Conservation (phyloP, 2,329 filamentous ascomycete genomes). For the Fusarium pseudonygamai region DNA sequence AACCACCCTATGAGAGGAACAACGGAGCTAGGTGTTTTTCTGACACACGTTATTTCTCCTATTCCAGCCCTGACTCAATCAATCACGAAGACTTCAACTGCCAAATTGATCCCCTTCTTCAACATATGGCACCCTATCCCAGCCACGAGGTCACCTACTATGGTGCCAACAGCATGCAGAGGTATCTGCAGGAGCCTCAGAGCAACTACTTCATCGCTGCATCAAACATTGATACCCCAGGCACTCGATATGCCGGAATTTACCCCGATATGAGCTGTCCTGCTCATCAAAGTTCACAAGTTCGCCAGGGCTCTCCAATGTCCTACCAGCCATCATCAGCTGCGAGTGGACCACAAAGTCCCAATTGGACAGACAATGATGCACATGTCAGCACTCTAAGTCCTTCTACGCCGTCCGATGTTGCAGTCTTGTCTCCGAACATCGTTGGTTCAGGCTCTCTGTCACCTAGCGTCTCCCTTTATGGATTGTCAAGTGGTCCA, state of each 20-base stretch:
- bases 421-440: constrained; percentile 15
- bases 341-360: constrained; percentile 31
- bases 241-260: not conserved
- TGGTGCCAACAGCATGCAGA: constrained; percentile 20
- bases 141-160: not conserved
- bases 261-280: constrained; percentile 8
- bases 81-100: constrained; percentile 3
- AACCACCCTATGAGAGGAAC: not conserved
- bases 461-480: constrained; percentile 19
- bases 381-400: constrained; percentile 13
- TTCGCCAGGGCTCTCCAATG: constrained; percentile 27
- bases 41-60: not conserved
- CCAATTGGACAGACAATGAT: constrained; percentile 29
- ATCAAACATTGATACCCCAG: not conserved
- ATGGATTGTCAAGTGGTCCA: constrained; percentile 15
- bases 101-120: constrained; percentile 28
- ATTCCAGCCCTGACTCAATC: not conserved
- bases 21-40: not conserved
- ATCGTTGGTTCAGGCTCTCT: constrained; percentile 8
- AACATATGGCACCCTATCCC: not conserved
- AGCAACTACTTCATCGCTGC: not conserved
- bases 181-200: constrained; percentile 26
- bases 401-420: constrained; percentile 33
- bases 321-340: constrained; percentile 31
- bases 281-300: not conserved